Base-by-base conservation (phyloP, 257 asterid species). In the Ilex aquifolium region DNA sequence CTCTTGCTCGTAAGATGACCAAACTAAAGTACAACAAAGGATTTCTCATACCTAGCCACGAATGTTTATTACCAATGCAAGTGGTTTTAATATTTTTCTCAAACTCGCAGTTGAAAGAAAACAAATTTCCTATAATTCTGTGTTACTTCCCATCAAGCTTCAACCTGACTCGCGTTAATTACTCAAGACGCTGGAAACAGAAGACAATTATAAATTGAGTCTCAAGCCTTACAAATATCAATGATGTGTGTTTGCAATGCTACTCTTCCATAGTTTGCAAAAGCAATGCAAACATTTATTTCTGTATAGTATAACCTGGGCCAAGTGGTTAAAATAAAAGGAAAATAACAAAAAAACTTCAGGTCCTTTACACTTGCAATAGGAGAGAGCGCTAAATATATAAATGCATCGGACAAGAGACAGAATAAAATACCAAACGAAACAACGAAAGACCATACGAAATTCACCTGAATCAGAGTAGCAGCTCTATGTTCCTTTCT, bases 401-500 rank as follows among this genome's bases (percentile, higher is more conserved):
- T 11, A 54, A 68, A 52, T 59, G 58, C 44, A 55, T 52, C 16
- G 10, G 61, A 62, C 32, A 60, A 17, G 49, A 64, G 61, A 57
- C 53, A 61, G 14, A 11, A 46, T 31, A 53, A 66, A 44, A 48
- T 31, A 52, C 32, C 50, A 63, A 71, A 13, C 60, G 62, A 12
- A 55, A 62, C 53, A 69, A 69, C 42, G 60, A 61, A 46, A 65
- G 58, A 58, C 63, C 9, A 63, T 46, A 64, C 9, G 11, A 69
- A 44, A 54, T 32, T 68, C 62, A 87, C 99, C 99, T 93, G 99
- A 75, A 93, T 87, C 56, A 77, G 46, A 75, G 82, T 80, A 68
- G 95, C 96, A 67, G 99, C 99, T 64, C 68, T 80, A 62, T 79
- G 80, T 75, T 85, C 88, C 78, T 81, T 93, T 58, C 72, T 51